A percentile compares a stretch with the other conserved stretches of the same genome.
phyloP scores from a whole-genome alignment of 371 early-diverging fungal genomes.

The Apophysomyces variabilis region DNA sequence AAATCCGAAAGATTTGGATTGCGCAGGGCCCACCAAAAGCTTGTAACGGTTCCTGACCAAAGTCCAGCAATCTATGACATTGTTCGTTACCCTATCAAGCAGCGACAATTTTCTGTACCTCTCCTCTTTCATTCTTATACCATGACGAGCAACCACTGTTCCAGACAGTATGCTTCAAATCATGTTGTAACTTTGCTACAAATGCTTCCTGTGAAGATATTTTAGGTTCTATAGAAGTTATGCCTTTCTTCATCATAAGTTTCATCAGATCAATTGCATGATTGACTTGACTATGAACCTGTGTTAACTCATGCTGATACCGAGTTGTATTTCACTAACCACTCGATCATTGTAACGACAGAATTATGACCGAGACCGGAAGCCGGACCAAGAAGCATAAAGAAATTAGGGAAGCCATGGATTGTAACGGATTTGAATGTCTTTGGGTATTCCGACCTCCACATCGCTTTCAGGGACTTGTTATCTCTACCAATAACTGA shows the following conservation, averaged over 20 bases:
- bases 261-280: conserved; percentile 26
- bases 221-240: conserved; percentile 30
- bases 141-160: conserved; percentile 28
- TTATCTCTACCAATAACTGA: conserved; percentile 28
- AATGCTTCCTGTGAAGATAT: conserved; percentile 23
- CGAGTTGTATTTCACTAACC: conserved; percentile 8
- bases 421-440: conserved; percentile 36
- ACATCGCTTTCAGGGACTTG: conserved; percentile 22
- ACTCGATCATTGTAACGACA: conserved; percentile 24
- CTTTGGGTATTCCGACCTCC: conserved; percentile 23
- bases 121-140: conserved; percentile 30
- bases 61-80: conserved; percentile 10
- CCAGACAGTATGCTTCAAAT: conserved; percentile 32
- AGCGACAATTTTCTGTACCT: conserved; percentile 17
- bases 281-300: conserved; percentile 28
- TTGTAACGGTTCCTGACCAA: conserved; percentile 17
- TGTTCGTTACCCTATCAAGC: background rate
- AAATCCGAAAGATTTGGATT: conserved; percentile 12
- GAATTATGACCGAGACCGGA: conserved; percentile 43
- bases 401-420: conserved; percentile 50
- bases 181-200: conserved; percentile 21
- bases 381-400: conserved; percentile 46
- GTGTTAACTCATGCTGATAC: background rate
- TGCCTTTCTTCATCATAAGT: conserved; percentile 18
- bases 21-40: conserved; percentile 21